phyloP scores from a whole-genome alignment of 257 asterid genomes.

The Salvia rosmarinus region DNA sequence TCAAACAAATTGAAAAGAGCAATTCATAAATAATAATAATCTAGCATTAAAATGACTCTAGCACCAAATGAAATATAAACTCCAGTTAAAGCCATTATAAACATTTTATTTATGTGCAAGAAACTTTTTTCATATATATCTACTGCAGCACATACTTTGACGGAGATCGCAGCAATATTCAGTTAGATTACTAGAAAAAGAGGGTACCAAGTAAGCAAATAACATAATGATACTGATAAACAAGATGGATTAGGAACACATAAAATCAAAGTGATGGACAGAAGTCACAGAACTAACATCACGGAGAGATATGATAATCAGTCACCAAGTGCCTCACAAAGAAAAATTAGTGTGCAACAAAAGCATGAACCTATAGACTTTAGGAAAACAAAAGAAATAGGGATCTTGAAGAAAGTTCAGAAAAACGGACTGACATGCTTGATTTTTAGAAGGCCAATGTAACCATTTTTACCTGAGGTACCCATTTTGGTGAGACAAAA shows the following conservation, averaged over 20 bases:
- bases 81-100: background rate
- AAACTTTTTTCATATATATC: background rate
- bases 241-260: slow-evolving; percentile 6
- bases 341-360: background rate
- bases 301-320: background rate
- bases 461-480: slow-evolving; percentile 68
- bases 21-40: slow-evolving; percentile 24
- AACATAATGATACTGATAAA: background rate
- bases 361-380: background rate
- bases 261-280: background rate
- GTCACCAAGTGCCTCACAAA: background rate
- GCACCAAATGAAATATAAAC: slow-evolving; percentile 3
- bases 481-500: slow-evolving; percentile 97
- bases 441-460: background rate
- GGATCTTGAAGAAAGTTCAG: background rate
- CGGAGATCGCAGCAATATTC: background rate
- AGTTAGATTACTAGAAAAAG: background rate
- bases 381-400: slow-evolving; percentile 6
- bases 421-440: slow-evolving; percentile 1
- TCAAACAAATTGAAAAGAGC: slow-evolving; percentile 29
- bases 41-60: background rate
- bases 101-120: background rate
- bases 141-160: background rate
- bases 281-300: background rate
- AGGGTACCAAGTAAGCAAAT: background rate